A percentile compares a stretch with the other conserved stretches of the same genome.
phyloP scores from a whole-genome alignment of 2,329 filamentous ascomycete genomes.

The Ramichloridium luteum region DNA sequence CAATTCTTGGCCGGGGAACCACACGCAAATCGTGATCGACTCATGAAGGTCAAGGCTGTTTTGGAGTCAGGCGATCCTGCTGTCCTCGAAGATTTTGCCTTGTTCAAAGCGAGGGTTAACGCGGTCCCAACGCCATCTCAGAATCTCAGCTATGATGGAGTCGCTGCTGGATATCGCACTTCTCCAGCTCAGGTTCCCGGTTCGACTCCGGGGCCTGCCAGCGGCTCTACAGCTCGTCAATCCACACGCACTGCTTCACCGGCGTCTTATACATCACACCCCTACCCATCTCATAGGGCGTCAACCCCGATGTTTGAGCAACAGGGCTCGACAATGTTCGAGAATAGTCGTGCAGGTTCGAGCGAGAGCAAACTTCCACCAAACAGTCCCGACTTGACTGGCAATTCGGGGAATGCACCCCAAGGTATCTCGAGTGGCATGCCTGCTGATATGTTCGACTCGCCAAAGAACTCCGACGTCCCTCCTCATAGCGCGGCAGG shows the following conservation, averaged over 20 bases:
- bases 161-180: background rate
- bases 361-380: background rate
- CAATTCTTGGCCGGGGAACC: conserved; percentile 18
- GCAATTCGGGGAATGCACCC: conserved; percentile 3
- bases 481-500: conserved; percentile 12
- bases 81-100: conserved; percentile 12
- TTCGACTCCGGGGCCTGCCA: too few relatives aligned
- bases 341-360: background rate
- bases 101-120: conserved; percentile 15
- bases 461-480: conserved; percentile 16
- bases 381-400: conserved; percentile 9
- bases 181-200: background rate
- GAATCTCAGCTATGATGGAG: background rate
- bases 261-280: background rate
- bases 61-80: conserved; percentile 12
- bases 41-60: conserved; percentile 16
- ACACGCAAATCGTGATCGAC: conserved; percentile 17
- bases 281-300: background rate
- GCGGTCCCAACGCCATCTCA: conserved; percentile 11
- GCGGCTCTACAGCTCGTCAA: background rate
- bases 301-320: background rate
- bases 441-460: conserved; percentile 21
- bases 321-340: background rate
- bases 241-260: background rate
- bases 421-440: conserved; percentile 12